These are phyloP conservation scores for Fusarium circinatum DNA, from an alignment of 2,329 filamentous ascomycete species.

Conservation along the genomic window DNA sequence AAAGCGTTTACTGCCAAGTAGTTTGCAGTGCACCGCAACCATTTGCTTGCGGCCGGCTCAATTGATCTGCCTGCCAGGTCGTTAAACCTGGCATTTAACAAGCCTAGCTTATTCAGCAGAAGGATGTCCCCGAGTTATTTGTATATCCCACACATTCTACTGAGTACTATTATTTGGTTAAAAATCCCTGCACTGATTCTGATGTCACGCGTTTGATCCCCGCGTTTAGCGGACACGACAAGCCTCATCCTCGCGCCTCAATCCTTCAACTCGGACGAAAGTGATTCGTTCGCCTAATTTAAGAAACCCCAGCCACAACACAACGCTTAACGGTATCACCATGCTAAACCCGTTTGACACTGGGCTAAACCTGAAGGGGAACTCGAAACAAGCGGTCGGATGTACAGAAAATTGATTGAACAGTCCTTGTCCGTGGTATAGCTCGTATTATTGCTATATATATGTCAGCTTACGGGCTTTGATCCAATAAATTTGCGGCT, in stretches of 20 bases:
- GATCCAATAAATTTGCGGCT: background rate
- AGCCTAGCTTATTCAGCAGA: too few relatives aligned
- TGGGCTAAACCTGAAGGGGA: background rate
- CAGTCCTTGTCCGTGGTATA: background rate
- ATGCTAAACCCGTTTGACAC: background rate
- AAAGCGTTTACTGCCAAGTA: too few relatives aligned
- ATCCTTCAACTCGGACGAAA: fast-evolving
- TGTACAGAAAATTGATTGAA: background rate
- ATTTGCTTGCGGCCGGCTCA: too few relatives aligned
- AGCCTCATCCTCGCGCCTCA: fast-evolving
- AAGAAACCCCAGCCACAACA: background rate
- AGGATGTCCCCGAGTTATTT: too few relatives aligned
- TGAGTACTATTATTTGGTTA: too few relatives aligned
- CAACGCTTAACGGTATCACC: background rate
- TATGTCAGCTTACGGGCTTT: background rate
- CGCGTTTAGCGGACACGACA: too few relatives aligned
- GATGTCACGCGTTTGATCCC: too few relatives aligned
- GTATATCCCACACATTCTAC: too few relatives aligned
- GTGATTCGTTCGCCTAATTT: background rate
- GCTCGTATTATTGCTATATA: background rate
- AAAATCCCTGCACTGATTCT: too few relatives aligned
- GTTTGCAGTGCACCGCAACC: too few relatives aligned
- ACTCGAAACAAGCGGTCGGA: background rate
- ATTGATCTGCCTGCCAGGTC: too few relatives aligned
- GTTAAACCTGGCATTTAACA: too few relatives aligned